Evolutionary conservation across 768 basidiomycete species (phyloP).

Genomic region (Rickenella mellea): DNA sequence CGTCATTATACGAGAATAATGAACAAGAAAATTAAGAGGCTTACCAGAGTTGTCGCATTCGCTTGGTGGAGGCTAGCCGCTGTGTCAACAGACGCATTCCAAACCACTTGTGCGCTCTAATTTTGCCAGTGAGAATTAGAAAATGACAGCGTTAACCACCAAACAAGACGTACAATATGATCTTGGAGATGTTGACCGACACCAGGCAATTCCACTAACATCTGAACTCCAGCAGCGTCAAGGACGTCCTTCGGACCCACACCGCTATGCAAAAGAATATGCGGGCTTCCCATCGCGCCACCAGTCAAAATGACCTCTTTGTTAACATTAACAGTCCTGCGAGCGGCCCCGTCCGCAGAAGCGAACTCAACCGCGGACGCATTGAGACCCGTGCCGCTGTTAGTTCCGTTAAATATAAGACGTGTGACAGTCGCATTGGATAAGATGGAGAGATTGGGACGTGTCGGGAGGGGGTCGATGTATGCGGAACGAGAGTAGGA

Average conservation of each 20-base stretch:
- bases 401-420: conserved; percentile 29
- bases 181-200: conserved; percentile 56
- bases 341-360: conserved; percentile 17
- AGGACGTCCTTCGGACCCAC: conserved; percentile 49
- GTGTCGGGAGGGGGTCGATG: conserved; percentile 54
- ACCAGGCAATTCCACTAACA: conserved; percentile 41
- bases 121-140: neutral
- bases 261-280: conserved; percentile 47
- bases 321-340: conserved; percentile 39
- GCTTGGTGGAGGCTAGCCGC: conserved; percentile 23
- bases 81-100: conserved; percentile 27
- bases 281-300: conserved; percentile 43
- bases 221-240: conserved; percentile 31
- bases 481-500: conserved; percentile 57
- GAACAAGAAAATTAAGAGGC: neutral
- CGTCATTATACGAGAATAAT: conserved; percentile 1
- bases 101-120: conserved; percentile 28
- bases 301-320: conserved; percentile 50
- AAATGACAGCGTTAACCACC: neutral
- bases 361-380: conserved; percentile 44
- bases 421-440: conserved; percentile 51
- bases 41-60: conserved; percentile 11
- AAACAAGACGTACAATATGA: conserved; percentile 27
- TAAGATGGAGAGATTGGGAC: conserved; percentile 55
- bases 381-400: conserved; percentile 23